Evolutionary conservation across 768 basidiomycete genomes (phyloP).

Genomic region (Hericium coralloides): DNA sequence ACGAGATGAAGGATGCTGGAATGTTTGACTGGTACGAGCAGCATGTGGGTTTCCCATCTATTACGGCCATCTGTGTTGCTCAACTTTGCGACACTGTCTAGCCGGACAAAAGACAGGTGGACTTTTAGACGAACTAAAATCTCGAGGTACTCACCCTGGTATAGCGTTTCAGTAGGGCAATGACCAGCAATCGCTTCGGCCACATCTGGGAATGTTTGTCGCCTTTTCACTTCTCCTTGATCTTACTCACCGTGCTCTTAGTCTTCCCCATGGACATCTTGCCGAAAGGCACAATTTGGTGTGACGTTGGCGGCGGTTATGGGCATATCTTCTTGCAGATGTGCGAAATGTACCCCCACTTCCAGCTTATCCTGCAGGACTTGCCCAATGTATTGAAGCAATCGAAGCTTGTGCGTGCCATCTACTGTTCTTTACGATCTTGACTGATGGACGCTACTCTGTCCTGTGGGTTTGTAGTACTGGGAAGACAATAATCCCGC

Average conservation of each 20-base stretch:
- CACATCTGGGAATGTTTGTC: background rate
- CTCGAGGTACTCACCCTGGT: background rate
- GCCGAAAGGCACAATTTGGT: conserved; percentile 15
- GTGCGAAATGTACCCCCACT: conserved; percentile 17
- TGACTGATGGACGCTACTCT: background rate
- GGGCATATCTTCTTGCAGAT: conserved; percentile 20
- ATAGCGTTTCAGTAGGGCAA: background rate
- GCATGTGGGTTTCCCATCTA: background rate
- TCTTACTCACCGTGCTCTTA: conserved; percentile 1
- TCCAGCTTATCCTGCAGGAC: conserved; percentile 24
- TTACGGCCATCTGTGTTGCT: no score
- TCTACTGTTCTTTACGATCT: background rate
- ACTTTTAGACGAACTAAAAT: background rate
- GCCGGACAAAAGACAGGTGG: background rate
- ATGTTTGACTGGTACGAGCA: background rate
- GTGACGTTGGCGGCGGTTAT: conserved; percentile 26
- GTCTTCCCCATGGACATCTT: conserved; percentile 20
- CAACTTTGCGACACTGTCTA: background rate
- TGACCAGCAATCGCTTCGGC: background rate
- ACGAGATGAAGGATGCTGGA: background rate
- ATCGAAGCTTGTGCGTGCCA: conserved; percentile 17
- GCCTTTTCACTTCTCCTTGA: background rate
- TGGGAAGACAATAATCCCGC: conserved; percentile 28
- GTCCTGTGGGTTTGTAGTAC: conserved; percentile 4
- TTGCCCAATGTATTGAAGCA: conserved; percentile 21